These are phyloP conservation scores for Alternaria viburni DNA, from an alignment of 2,329 filamentous ascomycete species.

Conservation along the genomic window DNA sequence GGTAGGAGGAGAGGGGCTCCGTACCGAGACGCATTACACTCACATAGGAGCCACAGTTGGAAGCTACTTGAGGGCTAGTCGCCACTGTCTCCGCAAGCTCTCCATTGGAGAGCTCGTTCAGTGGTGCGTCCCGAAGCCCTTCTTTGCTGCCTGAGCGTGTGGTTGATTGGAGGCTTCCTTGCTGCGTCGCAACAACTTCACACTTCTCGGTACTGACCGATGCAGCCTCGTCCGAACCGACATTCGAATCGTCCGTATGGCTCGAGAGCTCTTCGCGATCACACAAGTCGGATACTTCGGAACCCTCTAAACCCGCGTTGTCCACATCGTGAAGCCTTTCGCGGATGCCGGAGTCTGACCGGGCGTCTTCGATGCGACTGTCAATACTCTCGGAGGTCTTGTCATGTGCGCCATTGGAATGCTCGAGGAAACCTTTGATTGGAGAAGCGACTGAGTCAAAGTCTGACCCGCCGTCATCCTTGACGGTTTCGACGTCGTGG, in stretches of 20 bases:
- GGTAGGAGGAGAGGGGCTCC: background rate
- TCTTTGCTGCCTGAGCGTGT: background rate
- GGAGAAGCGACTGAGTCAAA: background rate
- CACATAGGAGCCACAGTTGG: background rate
- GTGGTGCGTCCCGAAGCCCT: fast-evolving
- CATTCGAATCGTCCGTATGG: fast-evolving
- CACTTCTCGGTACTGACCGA: background rate
- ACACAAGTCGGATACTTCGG: background rate
- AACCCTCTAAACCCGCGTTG: fast-evolving
- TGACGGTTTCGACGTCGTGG: background rate
- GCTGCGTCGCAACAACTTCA: background rate
- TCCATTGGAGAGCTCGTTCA: background rate
- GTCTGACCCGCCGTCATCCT: background rate
- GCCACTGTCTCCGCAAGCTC: background rate
- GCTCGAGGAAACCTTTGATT: background rate
- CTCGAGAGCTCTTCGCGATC: background rate
- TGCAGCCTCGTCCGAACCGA: background rate
- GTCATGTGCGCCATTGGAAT: background rate
- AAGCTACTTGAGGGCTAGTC: background rate
- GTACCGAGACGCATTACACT: background rate
- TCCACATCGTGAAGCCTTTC: background rate
- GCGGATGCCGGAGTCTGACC: background rate
- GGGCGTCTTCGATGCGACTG: background rate
- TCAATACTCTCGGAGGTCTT: background rate
- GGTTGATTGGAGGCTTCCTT: background rate